Evolutionary conservation across 306 rosid genomes (phyloP).

Genomic region (Quercus parvula): DNA sequence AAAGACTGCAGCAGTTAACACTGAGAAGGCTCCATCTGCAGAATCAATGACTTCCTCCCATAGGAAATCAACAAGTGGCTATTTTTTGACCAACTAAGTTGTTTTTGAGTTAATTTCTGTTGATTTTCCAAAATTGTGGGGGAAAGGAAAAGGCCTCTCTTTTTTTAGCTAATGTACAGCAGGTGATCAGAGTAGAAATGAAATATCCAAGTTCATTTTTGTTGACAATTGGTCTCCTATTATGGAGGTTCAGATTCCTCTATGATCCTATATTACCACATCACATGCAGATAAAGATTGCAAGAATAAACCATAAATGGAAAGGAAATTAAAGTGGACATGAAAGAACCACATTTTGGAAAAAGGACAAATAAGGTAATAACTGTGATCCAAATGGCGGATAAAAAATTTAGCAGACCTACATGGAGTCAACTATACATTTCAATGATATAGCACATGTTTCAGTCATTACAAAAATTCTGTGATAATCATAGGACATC

Average conservation of each 20-base stretch:
- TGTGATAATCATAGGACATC: neutral
- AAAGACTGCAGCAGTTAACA: slow-evolving; percentile 18
- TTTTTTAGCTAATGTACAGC: neutral
- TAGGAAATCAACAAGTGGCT: slow-evolving; percentile 16
- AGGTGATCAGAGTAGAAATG: no score
- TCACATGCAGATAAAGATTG: no score
- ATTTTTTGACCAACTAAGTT: slow-evolving; percentile 37
- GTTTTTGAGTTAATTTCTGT: neutral
- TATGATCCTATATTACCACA: no score
- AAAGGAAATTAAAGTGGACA: neutral
- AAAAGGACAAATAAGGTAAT: neutral
- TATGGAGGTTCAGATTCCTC: no score
- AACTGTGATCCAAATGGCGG: neutral
- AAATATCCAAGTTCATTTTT: neutral
- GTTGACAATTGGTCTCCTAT: no score
- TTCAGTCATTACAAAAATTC: neutral
- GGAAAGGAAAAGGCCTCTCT: neutral
- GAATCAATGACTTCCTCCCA: slow-evolving; percentile 29
- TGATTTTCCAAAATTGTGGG: neutral
- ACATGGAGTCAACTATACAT: neutral
- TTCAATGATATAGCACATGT: neutral
- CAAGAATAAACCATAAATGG: neutral
- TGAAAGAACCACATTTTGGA: neutral
- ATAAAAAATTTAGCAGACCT: neutral
- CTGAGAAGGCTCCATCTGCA: slow-evolving; percentile 22